phyloP scores from a whole-genome alignment of 1,139 yeast genomes.

The Debaryomyces sp. region DNA sequence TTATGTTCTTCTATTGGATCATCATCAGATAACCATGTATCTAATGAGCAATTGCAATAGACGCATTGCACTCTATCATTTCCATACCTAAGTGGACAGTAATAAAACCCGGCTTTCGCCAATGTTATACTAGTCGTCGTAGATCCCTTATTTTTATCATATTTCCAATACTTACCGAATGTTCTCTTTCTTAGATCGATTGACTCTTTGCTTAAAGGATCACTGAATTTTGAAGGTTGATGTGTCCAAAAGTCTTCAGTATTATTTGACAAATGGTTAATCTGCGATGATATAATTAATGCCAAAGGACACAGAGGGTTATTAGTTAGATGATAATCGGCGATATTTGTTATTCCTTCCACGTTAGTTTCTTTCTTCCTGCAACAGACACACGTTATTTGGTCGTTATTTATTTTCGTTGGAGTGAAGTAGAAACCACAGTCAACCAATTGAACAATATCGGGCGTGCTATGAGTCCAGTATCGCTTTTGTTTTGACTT shows the following conservation, averaged over 20 bases:
- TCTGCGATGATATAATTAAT: slow-evolving; percentile 26
- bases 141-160: slow-evolving; percentile 36
- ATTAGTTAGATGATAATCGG: slow-evolving; percentile 47
- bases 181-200: slow-evolving; percentile 50
- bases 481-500: slow-evolving; percentile 15
- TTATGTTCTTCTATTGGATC: slow-evolving; percentile 61
- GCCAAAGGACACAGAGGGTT: slow-evolving; percentile 53
- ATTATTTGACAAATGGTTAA: slow-evolving; percentile 13
- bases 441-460: slow-evolving; percentile 39
- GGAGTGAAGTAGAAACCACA: slow-evolving; percentile 77
- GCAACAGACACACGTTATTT: slow-evolving; percentile 66
- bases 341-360: slow-evolving; percentile 33
- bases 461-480: slow-evolving; percentile 22
- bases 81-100: slow-evolving; percentile 40
- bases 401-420: slow-evolving; percentile 43
- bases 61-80: slow-evolving; percentile 74
- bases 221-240: slow-evolving; percentile 22
- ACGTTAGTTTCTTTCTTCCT: slow-evolving; percentile 43
- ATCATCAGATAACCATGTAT: slow-evolving; percentile 73
- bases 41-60: slow-evolving; percentile 69
- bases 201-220: slow-evolving; percentile 35
- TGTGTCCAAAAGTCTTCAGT: slow-evolving; percentile 23
- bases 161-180: slow-evolving; percentile 58
- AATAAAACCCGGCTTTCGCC: slow-evolving; percentile 59
- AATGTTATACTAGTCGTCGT: slow-evolving; percentile 43